phyloP scores from a whole-genome alignment of 2,329 filamentous ascomycete genomes.

The Orbilia oligospora region DNA sequence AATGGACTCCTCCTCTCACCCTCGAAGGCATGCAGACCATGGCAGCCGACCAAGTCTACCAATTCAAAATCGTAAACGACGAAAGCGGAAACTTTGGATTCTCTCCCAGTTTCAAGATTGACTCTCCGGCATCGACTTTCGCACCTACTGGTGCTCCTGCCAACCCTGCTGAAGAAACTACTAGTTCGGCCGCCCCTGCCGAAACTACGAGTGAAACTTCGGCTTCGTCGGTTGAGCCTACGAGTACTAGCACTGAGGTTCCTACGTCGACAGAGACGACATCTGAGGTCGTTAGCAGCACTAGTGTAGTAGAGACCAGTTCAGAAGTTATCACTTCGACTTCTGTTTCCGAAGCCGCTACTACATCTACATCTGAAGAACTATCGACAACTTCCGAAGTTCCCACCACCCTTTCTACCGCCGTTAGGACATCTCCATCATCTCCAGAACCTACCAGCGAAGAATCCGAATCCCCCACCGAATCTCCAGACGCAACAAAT shows the following conservation, averaged over 20 bases:
- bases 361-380: not conserved
- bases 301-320: conserved; percentile 5
- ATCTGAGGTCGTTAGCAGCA: not conserved
- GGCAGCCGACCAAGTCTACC: conserved; percentile 44
- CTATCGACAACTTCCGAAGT: conserved; percentile 4
- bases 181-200: not conserved
- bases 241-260: conserved; percentile 9
- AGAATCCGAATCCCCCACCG: conserved; percentile 12
- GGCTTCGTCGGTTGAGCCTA: not conserved
- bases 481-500: conserved; percentile 20
- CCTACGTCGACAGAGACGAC: conserved; percentile 10
- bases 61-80: conserved; percentile 56
- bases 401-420: conserved; percentile 42
- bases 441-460: conserved; percentile 2
- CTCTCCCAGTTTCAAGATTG: conserved; percentile 48
- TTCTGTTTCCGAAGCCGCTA: not conserved
- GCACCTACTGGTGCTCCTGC: conserved; percentile 1
- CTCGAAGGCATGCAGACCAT: conserved; percentile 59
- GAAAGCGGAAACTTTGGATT: conserved; percentile 54
- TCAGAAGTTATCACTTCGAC: not conserved
- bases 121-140: conserved; percentile 52
- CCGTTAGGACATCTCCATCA: conserved; percentile 9
- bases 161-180: not conserved
- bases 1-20: conserved; percentile 42
- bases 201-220: conserved; percentile 1